Conservation (phyloP, 1,284 basidiomycete genomes). For the Pholiota adiposa region DNA sequence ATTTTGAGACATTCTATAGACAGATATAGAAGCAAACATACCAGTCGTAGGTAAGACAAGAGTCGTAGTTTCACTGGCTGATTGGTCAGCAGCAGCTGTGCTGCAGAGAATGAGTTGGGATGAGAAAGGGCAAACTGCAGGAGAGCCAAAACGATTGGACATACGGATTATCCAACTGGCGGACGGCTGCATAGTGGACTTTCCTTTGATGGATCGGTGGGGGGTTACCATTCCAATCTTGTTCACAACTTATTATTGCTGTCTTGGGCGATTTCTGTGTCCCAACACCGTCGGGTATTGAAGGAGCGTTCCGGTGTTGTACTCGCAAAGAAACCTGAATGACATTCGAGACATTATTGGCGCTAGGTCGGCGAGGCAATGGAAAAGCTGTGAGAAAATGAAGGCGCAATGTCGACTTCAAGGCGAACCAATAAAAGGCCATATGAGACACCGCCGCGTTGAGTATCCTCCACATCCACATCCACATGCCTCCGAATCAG, state of each 20-base stretch:
- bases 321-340: neutral
- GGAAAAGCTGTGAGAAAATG: slow-evolving; percentile 4
- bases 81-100: slow-evolving; percentile 5
- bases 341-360: slow-evolving; percentile 8
- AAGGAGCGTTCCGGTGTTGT: slow-evolving; percentile 1
- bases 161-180: neutral
- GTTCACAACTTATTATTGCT: neutral
- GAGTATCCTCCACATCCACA: slow-evolving; percentile 4
- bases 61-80: slow-evolving; percentile 6
- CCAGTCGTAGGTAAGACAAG: slow-evolving; percentile 18
- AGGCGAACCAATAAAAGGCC: neutral
- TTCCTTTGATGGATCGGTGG: neutral
- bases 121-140: neutral
- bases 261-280: neutral
- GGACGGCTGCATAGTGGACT: neutral
- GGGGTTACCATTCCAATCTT: neutral
- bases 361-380: slow-evolving; percentile 8
- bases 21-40: slow-evolving; percentile 15
- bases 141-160: neutral
- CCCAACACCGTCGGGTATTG: neutral
- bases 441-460: slow-evolving; percentile 17
- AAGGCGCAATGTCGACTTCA: slow-evolving; percentile 3
- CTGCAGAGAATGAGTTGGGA: slow-evolving; percentile 1
- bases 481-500: neutral
- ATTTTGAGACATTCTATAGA: neutral